Evolutionary conservation across 192 early-diverging fungal genomes (phyloP).

Genomic region (Coemansia sp.): DNA sequence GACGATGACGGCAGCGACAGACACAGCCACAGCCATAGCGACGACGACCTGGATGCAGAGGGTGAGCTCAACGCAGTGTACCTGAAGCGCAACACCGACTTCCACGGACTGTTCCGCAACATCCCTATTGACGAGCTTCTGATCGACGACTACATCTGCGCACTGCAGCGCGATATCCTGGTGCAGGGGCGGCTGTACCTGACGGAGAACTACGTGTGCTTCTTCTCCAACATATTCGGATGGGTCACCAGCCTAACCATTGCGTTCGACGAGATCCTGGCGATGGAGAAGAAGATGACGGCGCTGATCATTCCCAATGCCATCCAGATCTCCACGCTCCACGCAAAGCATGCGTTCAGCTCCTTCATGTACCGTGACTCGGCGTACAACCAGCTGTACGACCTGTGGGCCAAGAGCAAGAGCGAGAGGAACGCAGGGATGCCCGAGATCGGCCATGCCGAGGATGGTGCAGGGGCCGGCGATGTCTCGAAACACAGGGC

Average conservation of each 20-base stretch:
- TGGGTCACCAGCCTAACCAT: conserved; percentile 81
- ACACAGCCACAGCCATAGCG: too few relatives aligned
- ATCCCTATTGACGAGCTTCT: conserved; percentile 57
- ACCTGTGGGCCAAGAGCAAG: conserved; percentile 60
- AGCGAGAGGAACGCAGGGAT: conserved; percentile 39
- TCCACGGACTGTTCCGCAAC: conserved; percentile 55
- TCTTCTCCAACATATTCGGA: conserved; percentile 89
- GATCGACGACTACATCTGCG: conserved; percentile 75
- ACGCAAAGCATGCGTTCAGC: conserved; percentile 76
- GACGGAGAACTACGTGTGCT: conserved; percentile 78
- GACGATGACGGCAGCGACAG: conserved; percentile 17
- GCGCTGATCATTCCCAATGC: conserved; percentile 89
- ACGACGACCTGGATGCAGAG: conserved; percentile 31
- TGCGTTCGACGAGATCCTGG: conserved; percentile 72
- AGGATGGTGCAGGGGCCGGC: conserved; percentile 36
- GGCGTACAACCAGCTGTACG: conserved; percentile 69
- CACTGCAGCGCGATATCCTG: conserved; percentile 86
- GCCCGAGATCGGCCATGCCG: conserved; percentile 48
- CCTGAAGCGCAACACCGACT: conserved; percentile 56
- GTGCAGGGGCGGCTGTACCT: conserved; percentile 83
- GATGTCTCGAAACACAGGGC: conserved; percentile 37
- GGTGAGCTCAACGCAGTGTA: conserved; percentile 54
- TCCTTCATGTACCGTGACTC: conserved; percentile 85
- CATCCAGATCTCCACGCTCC: conserved; percentile 74
- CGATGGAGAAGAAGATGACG: conserved; percentile 82